phyloP scores from a whole-genome alignment of 164 flowering plant genomes.

The Aristolochia californica region DNA sequence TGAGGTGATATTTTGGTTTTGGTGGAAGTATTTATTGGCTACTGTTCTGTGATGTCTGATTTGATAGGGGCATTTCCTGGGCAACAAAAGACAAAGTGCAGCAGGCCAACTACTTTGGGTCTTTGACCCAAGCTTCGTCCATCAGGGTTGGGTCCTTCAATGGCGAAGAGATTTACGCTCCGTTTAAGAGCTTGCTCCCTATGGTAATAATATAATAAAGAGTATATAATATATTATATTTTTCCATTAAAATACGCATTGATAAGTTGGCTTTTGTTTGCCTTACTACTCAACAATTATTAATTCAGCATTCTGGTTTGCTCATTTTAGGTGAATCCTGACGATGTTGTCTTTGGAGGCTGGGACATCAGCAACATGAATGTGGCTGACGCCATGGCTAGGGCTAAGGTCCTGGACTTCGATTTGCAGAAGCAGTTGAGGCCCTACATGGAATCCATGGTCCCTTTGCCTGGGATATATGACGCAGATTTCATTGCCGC shows the following conservation, averaged over 20 bases:
- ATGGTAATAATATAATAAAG: too few relatives aligned
- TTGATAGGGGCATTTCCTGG: slow-evolving; percentile 90
- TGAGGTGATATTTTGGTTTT: neutral
- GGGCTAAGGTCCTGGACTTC: slow-evolving; percentile 90
- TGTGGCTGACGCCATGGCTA: slow-evolving; percentile 91
- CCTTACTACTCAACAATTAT: neutral
- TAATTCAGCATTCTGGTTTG: neutral
- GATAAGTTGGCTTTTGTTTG: neutral
- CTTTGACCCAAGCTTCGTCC: slow-evolving; percentile 87
- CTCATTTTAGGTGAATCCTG: slow-evolving; percentile 72
- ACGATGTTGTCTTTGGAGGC: slow-evolving; percentile 90
- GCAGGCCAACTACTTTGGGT: slow-evolving; percentile 94
- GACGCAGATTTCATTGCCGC: slow-evolving; percentile 98
- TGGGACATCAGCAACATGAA: slow-evolving; percentile 98
- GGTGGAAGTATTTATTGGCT: neutral
- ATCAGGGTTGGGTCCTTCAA: slow-evolving; percentile 90
- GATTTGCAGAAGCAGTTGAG: slow-evolving; percentile 93
- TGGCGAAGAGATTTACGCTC: slow-evolving; percentile 98
- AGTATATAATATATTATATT: too few relatives aligned
- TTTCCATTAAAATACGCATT: neutral
- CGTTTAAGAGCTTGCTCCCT: slow-evolving; percentile 97
- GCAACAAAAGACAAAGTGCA: slow-evolving; percentile 98
- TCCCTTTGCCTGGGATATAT: slow-evolving; percentile 93
- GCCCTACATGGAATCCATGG: slow-evolving; percentile 98
- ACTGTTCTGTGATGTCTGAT: neutral